These are phyloP conservation scores for Monascus ruber DNA, from an alignment of 2,329 filamentous ascomycete genomes.

Conservation along the genomic window DNA sequence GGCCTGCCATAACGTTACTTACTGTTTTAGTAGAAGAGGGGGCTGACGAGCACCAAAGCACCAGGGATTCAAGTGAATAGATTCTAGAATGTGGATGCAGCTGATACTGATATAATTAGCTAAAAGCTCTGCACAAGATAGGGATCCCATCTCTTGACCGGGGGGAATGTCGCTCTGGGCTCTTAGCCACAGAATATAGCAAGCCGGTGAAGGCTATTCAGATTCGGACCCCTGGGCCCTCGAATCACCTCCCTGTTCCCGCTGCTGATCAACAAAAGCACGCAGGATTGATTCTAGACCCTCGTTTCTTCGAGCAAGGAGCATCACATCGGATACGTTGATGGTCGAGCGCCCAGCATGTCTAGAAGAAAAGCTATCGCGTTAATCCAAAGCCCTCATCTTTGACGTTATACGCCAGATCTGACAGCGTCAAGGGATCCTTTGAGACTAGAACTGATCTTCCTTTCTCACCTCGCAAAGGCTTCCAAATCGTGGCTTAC, in stretches of 20 bases:
- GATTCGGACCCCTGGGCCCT: neutral
- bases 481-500: conserved; percentile 51
- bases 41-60: no score
- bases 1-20: no score
- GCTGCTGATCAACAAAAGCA: conserved; percentile 24
- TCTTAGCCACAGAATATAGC: no score
- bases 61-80: no score
- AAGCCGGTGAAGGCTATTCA: neutral
- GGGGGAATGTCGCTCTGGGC: no score
- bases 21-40: no score
- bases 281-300: conserved; percentile 64
- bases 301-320: conserved; percentile 78
- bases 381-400: neutral
- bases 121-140: no score
- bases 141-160: no score
- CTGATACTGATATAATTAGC: no score
- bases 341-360: conserved; percentile 75
- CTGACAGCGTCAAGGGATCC: no score
- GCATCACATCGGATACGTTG: conserved; percentile 74
- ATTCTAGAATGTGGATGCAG: no score
- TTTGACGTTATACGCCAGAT: neutral
- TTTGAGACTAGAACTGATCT: neutral
- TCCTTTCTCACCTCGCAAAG: conserved; percentile 42
- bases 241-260: conserved; percentile 9
- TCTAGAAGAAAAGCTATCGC: conserved; percentile 32